These are phyloP conservation scores for Pulveroboletus sp. DNA, from an alignment of 1,284 basidiomycete species.

Conservation along the genomic window DNA sequence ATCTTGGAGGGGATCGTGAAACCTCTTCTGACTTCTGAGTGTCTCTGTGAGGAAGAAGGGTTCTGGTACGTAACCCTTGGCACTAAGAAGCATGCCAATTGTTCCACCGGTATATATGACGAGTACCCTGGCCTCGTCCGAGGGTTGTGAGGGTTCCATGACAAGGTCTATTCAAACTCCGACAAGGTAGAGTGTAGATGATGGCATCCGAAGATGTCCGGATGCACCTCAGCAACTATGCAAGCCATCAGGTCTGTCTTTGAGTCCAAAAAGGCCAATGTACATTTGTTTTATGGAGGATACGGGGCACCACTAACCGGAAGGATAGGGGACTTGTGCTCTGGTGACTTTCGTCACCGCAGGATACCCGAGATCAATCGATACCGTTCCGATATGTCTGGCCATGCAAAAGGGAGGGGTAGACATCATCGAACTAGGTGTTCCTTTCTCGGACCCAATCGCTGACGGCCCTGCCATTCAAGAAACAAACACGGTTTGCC, in stretches of 20 bases:
- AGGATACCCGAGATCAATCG: not conserved
- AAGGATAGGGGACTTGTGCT: not conserved
- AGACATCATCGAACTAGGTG: not conserved
- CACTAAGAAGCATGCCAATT: constrained; percentile 82
- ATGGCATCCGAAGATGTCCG: not conserved
- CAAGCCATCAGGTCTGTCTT: constrained; percentile 78
- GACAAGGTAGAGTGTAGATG: not conserved
- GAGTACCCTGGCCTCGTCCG: constrained; percentile 77
- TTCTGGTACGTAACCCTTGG: constrained; percentile 84
- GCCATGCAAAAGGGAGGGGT: not conserved
- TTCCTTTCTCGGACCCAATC: not conserved
- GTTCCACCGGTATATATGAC: constrained; percentile 86
- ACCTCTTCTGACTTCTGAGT: constrained; percentile 76
- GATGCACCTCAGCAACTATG: constrained; percentile 47
- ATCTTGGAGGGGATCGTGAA: constrained; percentile 82
- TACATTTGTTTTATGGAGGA: constrained; percentile 28
- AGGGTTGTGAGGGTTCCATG: constrained; percentile 52
- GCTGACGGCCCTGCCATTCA: not conserved
- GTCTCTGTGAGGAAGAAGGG: constrained; percentile 85
- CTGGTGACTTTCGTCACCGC: not conserved
- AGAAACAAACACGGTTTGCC: not conserved
- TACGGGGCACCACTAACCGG: constrained; percentile 9
- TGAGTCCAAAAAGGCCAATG: constrained; percentile 68
- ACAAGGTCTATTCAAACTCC: not conserved
- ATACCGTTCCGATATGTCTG: not conserved